These are phyloP conservation scores for Fraxinus anomala DNA, from an alignment of 257 asterid genomes.

Conservation along the genomic window DNA sequence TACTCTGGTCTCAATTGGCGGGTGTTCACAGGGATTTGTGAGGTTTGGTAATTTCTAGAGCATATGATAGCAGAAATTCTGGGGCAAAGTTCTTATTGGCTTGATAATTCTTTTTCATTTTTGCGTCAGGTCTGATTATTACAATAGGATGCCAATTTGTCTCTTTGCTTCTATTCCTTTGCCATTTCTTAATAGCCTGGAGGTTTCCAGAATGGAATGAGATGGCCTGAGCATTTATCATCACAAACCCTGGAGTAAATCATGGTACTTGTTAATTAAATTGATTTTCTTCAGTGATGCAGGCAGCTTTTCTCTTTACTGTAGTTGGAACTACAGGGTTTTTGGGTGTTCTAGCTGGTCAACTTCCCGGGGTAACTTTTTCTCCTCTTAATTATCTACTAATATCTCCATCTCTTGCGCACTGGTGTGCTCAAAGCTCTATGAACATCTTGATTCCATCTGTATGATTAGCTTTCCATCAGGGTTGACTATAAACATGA, in stretches of 20 bases:
- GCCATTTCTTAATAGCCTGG: background rate
- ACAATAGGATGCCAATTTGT: background rate
- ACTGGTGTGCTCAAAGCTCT: background rate
- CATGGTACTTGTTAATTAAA: constrained; percentile 39
- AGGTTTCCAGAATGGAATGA: background rate
- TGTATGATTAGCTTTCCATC: background rate
- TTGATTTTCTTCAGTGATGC: constrained; percentile 79
- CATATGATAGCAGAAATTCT: constrained; percentile 8
- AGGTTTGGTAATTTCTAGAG: constrained; percentile 1
- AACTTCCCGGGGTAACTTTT: constrained; percentile 93
- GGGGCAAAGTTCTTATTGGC: background rate
- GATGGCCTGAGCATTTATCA: background rate
- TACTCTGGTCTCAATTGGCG: background rate
- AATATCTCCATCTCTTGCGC: constrained; percentile 4
- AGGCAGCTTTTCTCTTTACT: constrained; percentile 97
- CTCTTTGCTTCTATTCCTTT: background rate
- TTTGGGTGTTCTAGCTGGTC: constrained; percentile 83
- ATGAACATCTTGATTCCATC: background rate
- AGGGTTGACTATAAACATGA: background rate
- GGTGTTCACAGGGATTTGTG: background rate
- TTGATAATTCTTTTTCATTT: background rate
- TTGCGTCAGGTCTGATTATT: background rate
- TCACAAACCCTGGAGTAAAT: background rate
- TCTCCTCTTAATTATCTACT: constrained; percentile 18
- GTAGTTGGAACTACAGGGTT: constrained; percentile 91